Percentiles rank a stretch among this genome's conserved stretches.
Conservation (phyloP, 495 filamentous ascomycete genomes). For the Xylaria bambusicola region DNA sequence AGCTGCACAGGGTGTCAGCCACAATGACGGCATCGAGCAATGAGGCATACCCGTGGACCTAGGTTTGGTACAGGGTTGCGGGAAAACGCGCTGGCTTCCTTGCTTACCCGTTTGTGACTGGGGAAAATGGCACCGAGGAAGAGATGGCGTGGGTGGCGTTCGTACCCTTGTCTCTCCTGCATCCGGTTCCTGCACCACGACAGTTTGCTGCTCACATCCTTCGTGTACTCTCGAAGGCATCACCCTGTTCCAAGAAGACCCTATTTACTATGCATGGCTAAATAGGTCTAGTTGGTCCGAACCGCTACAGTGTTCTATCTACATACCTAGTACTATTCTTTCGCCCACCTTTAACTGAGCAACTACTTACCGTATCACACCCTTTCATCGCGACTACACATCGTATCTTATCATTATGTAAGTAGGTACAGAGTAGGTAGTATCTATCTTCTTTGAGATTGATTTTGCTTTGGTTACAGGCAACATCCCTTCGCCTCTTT, state of each 20-base stretch:
- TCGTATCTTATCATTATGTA: no score
- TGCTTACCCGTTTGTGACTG: not conserved
- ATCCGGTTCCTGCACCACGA: not conserved
- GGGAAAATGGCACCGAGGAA: not conserved
- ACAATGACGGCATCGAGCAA: constrained; percentile 14
- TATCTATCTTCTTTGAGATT: no score
- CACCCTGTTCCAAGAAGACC: not conserved
- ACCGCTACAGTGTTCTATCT: not conserved
- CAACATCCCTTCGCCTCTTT: not conserved
- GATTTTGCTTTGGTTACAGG: not conserved
- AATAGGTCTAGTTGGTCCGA: not conserved
- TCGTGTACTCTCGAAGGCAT: not conserved
- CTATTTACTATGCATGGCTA: not conserved
- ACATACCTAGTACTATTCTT: no score
- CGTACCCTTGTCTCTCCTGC: not conserved
- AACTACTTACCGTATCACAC: no score
- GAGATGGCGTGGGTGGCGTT: not conserved
- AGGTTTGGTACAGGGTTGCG: no score
- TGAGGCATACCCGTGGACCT: no score
- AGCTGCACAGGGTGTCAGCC: not conserved
- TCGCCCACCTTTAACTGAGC: no score
- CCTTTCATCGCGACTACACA: no score
- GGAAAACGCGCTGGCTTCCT: not conserved
- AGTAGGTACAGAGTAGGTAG: no score
- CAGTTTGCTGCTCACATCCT: not conserved